These are phyloP conservation scores for Thermomyces lanuginosus DNA, from an alignment of 2,329 filamentous ascomycete species.

Conservation along the genomic window DNA sequence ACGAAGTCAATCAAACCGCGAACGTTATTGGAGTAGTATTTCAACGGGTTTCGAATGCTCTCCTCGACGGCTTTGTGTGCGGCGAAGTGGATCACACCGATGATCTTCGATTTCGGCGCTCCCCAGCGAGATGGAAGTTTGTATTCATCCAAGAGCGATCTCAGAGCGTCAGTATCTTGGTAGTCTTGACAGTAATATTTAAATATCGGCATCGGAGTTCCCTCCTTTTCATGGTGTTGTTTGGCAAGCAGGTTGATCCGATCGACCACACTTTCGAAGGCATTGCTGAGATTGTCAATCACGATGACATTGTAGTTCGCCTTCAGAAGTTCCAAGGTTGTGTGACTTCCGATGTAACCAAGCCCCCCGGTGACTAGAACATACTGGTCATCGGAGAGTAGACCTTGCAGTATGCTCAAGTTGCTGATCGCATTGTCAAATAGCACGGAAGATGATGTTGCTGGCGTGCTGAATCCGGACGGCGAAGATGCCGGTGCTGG, in stretches of 20 bases:
- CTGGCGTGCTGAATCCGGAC: constrained; percentile 23
- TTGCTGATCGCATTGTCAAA: constrained; percentile 34
- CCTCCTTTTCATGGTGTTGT: constrained; percentile 21
- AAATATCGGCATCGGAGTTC: constrained; percentile 28
- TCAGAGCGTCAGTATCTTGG: constrained; percentile 28
- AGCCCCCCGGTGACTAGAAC: constrained; percentile 29
- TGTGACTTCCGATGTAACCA: constrained; percentile 29
- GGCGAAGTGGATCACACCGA: constrained; percentile 53
- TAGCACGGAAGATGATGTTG: constrained; percentile 29
- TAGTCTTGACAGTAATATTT: constrained; percentile 35
- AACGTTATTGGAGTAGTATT: constrained; percentile 54
- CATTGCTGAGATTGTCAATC: constrained; percentile 27
- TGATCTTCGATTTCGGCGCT: constrained; percentile 34
- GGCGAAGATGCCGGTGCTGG: constrained; percentile 17
- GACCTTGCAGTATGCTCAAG: constrained; percentile 25
- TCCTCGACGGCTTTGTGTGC: constrained; percentile 51
- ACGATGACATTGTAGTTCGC: constrained; percentile 27
- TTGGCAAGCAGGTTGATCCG: constrained; percentile 19
- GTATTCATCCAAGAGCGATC: constrained; percentile 29
- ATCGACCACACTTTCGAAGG: constrained; percentile 20
- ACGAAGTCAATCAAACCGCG: constrained; percentile 46
- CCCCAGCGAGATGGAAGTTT: constrained; percentile 17
- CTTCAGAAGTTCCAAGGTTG: constrained; percentile 26
- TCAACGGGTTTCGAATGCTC: constrained; percentile 43
- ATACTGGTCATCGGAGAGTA: constrained; percentile 23